A percentile compares a stretch with the other conserved stretches of the same genome.
Evolutionary conservation across 306 rosid genomes (phyloP).

Genomic region (Hippophae tibetana): DNA sequence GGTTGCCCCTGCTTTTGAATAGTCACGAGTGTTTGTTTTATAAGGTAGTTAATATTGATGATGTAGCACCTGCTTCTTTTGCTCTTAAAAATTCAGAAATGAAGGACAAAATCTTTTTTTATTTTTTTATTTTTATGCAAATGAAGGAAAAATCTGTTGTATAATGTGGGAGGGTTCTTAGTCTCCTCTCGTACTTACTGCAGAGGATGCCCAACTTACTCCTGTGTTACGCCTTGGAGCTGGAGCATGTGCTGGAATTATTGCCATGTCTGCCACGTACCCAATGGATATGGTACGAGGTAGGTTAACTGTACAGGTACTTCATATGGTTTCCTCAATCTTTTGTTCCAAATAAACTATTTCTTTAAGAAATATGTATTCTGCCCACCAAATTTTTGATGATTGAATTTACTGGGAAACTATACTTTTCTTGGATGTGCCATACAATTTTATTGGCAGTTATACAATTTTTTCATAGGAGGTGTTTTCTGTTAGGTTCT

Average conservation of each 20-base stretch:
- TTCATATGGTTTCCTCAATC: conserved; percentile 8
- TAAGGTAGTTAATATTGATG: too few species aligned
- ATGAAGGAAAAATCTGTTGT: background rate
- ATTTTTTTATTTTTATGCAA: too few species aligned
- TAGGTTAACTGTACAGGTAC: conserved; percentile 93
- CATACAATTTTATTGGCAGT: background rate
- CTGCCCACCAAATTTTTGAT: background rate
- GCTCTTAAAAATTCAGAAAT: background rate
- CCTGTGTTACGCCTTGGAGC: conserved; percentile 96
- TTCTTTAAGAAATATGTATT: background rate
- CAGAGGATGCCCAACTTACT: conserved; percentile 91
- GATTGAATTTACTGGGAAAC: background rate
- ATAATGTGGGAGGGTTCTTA: background rate
- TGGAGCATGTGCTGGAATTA: conserved; percentile 98
- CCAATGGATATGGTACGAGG: conserved; percentile 99
- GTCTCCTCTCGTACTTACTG: conserved; percentile 21
- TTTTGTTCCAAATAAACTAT: background rate
- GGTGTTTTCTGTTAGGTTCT: background rate
- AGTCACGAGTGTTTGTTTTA: too few species aligned
- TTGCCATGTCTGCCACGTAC: conserved; percentile 99
- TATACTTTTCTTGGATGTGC: background rate
- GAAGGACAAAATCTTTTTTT: background rate
- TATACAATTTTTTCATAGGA: too few species aligned
- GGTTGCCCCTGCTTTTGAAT: too few species aligned
- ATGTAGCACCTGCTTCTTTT: too few species aligned